Evolutionary conservation across 2,329 filamentous ascomycete species (phyloP).

Genomic region (Penicillium freii): DNA sequence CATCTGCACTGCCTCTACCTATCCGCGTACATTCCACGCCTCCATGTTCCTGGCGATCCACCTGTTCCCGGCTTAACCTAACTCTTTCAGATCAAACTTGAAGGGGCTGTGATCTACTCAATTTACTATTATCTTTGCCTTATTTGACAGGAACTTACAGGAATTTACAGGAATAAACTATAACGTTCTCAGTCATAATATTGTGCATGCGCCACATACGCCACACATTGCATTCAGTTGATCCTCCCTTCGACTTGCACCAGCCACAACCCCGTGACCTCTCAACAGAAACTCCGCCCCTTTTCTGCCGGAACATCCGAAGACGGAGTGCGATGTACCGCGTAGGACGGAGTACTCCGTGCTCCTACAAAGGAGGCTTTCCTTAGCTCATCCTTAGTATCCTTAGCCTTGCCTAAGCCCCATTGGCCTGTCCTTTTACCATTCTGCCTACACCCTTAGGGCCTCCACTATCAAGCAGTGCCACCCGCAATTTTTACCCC

Average conservation of each 20-base stretch:
- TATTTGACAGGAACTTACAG: neutral
- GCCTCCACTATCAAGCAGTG: slow-evolving; percentile 1
- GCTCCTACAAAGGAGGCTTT: neutral
- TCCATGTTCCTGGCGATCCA: slow-evolving; percentile 15
- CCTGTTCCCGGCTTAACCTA: slow-evolving; percentile 1
- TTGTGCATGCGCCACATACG: slow-evolving; percentile 7
- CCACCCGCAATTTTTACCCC: neutral
- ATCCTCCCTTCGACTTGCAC: neutral
- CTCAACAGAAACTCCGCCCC: slow-evolving; percentile 5
- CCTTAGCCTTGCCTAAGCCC: slow-evolving; percentile 1
- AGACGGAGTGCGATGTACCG: neutral
- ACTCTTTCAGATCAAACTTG: neutral
- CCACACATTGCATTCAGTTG: neutral
- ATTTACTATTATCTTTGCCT: neutral
- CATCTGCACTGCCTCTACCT: slow-evolving; percentile 8
- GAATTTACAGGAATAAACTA: neutral
- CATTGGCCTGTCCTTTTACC: neutral
- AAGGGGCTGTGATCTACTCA: neutral
- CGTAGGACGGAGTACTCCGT: neutral
- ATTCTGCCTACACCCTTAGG: neutral
- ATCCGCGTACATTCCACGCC: slow-evolving; percentile 1
- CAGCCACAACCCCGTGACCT: slow-evolving; percentile 9
- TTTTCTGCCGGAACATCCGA: neutral
- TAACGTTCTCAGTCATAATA: neutral
- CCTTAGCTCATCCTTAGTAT: neutral